Percentiles rank a stretch among this genome's conserved stretches.
These are phyloP conservation scores for Gymnopilus dilepis DNA, from an alignment of 768 basidiomycete genomes.

Conservation along the genomic window DNA sequence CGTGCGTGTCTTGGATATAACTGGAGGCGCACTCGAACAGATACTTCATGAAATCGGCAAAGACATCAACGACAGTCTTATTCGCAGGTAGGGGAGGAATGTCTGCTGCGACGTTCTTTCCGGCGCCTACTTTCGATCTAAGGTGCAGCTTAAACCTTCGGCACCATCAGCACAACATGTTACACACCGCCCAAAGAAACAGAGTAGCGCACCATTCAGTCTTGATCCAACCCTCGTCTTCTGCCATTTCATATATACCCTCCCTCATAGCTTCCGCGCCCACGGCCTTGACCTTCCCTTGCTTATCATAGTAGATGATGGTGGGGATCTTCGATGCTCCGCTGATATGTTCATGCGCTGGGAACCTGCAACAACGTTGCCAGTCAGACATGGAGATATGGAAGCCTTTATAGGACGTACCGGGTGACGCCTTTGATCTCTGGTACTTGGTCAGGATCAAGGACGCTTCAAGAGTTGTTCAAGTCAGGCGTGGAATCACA, in stretches of 20 bases:
- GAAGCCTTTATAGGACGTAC: constrained; percentile 28
- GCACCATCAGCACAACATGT: not conserved
- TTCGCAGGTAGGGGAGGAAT: constrained; percentile 47
- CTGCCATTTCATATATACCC: constrained; percentile 44
- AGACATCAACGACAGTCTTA: constrained; percentile 47
- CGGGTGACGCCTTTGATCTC: constrained; percentile 51
- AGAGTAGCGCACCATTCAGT: constrained; percentile 48
- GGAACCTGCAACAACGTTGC: constrained; percentile 45
- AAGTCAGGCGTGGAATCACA: not conserved
- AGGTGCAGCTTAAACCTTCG: constrained; percentile 41
- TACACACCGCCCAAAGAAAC: not conserved
- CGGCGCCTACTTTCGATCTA: constrained; percentile 29
- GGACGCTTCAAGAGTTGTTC: constrained; percentile 36
- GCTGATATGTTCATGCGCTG: constrained; percentile 50
- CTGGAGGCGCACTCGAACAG: constrained; percentile 45
- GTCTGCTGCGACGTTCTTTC: constrained; percentile 34
- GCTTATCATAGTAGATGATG: constrained; percentile 48
- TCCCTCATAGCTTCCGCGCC: constrained; percentile 55
- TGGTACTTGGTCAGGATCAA: constrained; percentile 44
- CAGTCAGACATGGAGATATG: constrained; percentile 8
- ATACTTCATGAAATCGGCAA: constrained; percentile 55
- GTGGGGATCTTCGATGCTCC: constrained; percentile 54
- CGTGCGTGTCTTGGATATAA: constrained; percentile 52
- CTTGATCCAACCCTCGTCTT: constrained; percentile 53
- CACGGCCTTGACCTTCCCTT: constrained; percentile 43